phyloP scores from a whole-genome alignment of 345 rosid genomes.

The Hypericum androsaemum region DNA sequence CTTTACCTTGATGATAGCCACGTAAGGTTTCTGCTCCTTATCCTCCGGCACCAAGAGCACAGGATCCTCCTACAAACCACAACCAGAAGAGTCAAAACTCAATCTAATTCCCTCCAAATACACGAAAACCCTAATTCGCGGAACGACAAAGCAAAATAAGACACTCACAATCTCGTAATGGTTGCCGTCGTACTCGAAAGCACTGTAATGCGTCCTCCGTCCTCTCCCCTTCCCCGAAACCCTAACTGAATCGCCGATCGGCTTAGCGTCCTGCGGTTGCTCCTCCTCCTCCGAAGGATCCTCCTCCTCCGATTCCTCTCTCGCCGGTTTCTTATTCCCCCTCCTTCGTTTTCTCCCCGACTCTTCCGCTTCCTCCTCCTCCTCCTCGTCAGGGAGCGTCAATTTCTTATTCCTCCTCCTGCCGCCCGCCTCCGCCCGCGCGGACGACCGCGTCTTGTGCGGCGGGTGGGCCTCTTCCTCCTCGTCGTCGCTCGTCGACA shows the following conservation, averaged over 20 bases:
- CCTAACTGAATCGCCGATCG: conserved; percentile 51
- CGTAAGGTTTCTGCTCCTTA: conserved; percentile 74
- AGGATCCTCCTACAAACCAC: conserved; percentile 68
- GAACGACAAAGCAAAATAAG: no score
- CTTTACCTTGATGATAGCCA: conserved; percentile 90
- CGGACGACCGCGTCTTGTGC: conserved; percentile 11
- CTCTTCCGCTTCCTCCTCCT: conserved; percentile 29
- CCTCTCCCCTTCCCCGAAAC: conserved; percentile 71
- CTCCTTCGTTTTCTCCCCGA: conserved; percentile 16
- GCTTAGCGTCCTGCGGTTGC: conserved; percentile 67
- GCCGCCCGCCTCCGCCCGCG: conserved; percentile 21
- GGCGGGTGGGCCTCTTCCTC: conserved; percentile 22
- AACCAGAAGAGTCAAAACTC: conserved; percentile 4
- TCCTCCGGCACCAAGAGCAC: conserved; percentile 89
- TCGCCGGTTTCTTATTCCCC: conserved; percentile 9
- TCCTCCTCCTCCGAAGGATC: conserved; percentile 39
- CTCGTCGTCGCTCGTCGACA: conserved; percentile 73
- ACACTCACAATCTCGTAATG: conserved; percentile 66
- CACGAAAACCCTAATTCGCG: no score
- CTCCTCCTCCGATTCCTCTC: conserved; percentile 13
- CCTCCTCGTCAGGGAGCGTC: conserved; percentile 39
- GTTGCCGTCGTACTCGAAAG: conserved; percentile 70
- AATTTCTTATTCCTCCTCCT: conserved; percentile 41
- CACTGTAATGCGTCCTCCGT: conserved; percentile 43
- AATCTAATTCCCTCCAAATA: no score